phyloP scores from a whole-genome alignment of 208 protist species.

The Leishmania major region DNA sequence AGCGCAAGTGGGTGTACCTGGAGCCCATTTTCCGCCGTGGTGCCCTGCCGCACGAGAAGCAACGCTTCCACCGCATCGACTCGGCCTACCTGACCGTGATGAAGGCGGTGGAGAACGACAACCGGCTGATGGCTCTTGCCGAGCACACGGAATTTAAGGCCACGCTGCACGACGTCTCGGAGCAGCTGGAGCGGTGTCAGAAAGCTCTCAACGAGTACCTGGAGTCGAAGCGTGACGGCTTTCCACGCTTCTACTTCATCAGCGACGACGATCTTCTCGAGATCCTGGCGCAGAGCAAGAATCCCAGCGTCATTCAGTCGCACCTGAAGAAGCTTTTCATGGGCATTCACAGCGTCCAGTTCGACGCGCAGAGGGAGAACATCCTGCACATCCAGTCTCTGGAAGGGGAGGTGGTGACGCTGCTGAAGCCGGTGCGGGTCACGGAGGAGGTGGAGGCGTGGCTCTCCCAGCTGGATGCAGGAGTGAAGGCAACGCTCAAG shows the following conservation, averaged over 20 bases:
- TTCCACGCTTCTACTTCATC: conserved; percentile 99
- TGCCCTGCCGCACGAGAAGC: conserved; percentile 96
- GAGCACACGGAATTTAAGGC: conserved; percentile 81
- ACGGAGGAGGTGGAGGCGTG: conserved; percentile 96
- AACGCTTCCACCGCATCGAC: conserved; percentile 96
- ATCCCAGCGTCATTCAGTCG: conserved; percentile 96
- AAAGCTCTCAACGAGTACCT: conserved; percentile 97
- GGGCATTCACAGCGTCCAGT: conserved; percentile 95
- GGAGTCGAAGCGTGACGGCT: conserved; percentile 97
- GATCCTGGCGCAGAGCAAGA: conserved; percentile 96
- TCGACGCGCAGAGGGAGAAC: conserved; percentile 86
- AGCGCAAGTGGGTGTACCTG: conserved; percentile 98
- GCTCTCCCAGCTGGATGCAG: conserved; percentile 91
- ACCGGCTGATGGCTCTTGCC: conserved; percentile 86
- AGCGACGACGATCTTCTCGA: conserved; percentile 99
- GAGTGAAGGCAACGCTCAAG: conserved; percentile 94
- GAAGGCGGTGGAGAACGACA: conserved; percentile 78
- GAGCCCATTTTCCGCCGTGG: conserved; percentile 98
- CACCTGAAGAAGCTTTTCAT: conserved; percentile 99
- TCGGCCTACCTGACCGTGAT: conserved; percentile 95
- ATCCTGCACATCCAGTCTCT: conserved; percentile 93
- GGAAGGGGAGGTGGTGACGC: conserved; percentile 94
- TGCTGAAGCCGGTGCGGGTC: conserved; percentile 92
- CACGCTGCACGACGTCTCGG: conserved; percentile 87
- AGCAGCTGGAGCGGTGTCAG: conserved; percentile 97